Base-by-base conservation (phyloP, 163 green algal species). In the Coccomyxa subellipsoidea region DNA sequence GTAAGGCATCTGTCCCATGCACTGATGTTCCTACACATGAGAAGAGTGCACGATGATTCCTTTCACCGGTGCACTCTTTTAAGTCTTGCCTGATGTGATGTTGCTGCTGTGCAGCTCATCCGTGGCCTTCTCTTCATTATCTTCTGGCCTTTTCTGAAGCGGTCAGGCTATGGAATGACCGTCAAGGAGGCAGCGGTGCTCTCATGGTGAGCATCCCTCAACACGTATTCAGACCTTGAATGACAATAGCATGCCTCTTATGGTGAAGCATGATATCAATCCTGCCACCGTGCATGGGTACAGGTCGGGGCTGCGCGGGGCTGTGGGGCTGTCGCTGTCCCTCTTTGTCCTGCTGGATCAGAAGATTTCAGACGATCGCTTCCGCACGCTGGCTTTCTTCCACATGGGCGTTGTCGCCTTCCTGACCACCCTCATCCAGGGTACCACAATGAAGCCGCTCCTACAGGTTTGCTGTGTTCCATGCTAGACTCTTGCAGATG, bases 301-400 rank as follows among this genome's bases (percentile, higher is more conserved):
- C 39, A 77, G 91, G 47, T 84, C 86, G 6, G 94, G 93, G 6
- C 85, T 96, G 47, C 80, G 93, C 2, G 93, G 93, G 18, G 91
- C 93, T 18, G 91, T 96, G 7, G 93, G 93, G 5, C 87, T 97
- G 34, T 89, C 91, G 10, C 87, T 96, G 53, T 85, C 88, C 6
- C 85, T 90, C 1, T 85, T 85, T 34, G 38, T 89, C 12, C 71
- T 83, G 7, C 80, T 89, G 78, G 82, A 89, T 47, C 32, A 70
- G 6, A 47, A 84, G 12, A 81, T 89, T 15, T 32, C 53, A 12
- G 75, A 85, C 47, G 54, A 37, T 23, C 59, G 81, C 75, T 92
- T 83, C 81, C 70, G 81, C 2, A 69, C 76, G 23, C 81, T 85
- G 31, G n/a, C 78, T 9, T 88, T 92, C 69, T 92, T 90, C 80